Conservation (phyloP, 2,329 filamentous ascomycete genomes). For the Oidium heveae region DNA sequence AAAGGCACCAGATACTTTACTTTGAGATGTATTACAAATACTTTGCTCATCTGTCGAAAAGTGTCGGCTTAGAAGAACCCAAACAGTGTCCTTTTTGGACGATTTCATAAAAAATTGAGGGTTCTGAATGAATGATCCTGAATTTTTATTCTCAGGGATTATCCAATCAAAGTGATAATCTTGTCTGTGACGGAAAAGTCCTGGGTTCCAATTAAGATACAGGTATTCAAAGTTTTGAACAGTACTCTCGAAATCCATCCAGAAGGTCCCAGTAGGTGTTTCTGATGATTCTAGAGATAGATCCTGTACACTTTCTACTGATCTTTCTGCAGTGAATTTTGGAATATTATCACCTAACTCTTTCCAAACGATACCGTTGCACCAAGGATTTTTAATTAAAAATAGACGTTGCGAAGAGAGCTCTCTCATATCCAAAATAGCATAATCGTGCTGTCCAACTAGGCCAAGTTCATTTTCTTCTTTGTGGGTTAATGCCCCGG, state of each 20-base stretch:
- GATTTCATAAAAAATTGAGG: constrained; percentile 48
- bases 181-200: constrained; percentile 54
- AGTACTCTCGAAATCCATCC: constrained; percentile 75
- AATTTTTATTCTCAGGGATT: constrained; percentile 21
- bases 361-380: constrained; percentile 52
- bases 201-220: constrained; percentile 93
- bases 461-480: constrained; percentile 65
- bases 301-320: constrained; percentile 7
- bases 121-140: constrained; percentile 34
- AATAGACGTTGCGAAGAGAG: constrained; percentile 37
- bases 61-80: constrained; percentile 70
- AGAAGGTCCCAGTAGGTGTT: constrained; percentile 51
- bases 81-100: constrained; percentile 34
- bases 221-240: constrained; percentile 85
- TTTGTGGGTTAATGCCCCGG: constrained; percentile 49
- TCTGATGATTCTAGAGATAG: constrained; percentile 6
- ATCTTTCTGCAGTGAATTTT: constrained; percentile 1
- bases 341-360: constrained; percentile 16
- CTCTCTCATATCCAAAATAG: constrained; percentile 56
- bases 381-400: constrained; percentile 91
- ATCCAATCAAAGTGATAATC: constrained; percentile 83
- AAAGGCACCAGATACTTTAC: constrained; percentile 15
- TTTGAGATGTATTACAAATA: constrained; percentile 17
- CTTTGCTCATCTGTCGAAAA: constrained; percentile 44
- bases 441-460: constrained; percentile 82